phyloP scores from a whole-genome alignment of 768 basidiomycete species.

The Chlorophyllum brunneum region DNA sequence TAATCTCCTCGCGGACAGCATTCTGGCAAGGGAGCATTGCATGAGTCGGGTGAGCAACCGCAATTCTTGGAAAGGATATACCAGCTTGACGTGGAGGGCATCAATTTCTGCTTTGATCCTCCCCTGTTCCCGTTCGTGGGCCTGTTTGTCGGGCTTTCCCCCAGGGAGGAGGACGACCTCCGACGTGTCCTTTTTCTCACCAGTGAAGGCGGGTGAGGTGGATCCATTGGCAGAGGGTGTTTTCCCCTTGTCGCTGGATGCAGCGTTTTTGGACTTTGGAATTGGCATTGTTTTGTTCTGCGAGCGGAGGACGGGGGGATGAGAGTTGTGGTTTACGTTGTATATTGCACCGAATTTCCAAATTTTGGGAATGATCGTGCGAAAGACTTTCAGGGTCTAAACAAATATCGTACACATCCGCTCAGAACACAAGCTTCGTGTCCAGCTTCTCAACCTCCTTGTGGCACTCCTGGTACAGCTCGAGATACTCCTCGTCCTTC shows the following conservation, averaged over 20 bases:
- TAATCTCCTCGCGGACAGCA: conserved; percentile 73
- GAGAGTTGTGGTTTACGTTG: conserved; percentile 12
- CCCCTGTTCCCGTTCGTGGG: conserved; percentile 84
- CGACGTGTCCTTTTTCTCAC: conserved; percentile 41
- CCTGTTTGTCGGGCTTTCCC: conserved; percentile 80
- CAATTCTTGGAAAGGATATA: conserved; percentile 36
- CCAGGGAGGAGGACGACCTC: conserved; percentile 33
- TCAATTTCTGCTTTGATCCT: conserved; percentile 83
- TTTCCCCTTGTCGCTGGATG: conserved; percentile 40
- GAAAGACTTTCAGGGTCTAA: conserved; percentile 12
- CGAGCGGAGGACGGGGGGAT: conserved; percentile 19
- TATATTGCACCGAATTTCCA: conserved; percentile 2
- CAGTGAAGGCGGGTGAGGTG: conserved; percentile 41
- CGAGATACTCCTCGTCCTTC: conserved; percentile 81
- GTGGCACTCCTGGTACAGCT: conserved; percentile 82
- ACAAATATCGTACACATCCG: conserved; percentile 8
- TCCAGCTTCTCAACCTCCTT: conserved; percentile 83
- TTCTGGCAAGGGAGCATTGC: conserved; percentile 37
- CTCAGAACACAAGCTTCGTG: conserved; percentile 61
- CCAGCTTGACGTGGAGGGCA: conserved; percentile 71
- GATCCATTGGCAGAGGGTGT: conserved; percentile 44
- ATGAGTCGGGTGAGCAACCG: conserved; percentile 10
- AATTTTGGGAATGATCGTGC: conserved; percentile 23
- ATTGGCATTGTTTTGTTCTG: conserved; percentile 33
- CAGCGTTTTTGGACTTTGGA: conserved; percentile 51